Evolutionary conservation across 768 basidiomycete genomes (phyloP).

Genomic region (Lyophyllum shimeji): DNA sequence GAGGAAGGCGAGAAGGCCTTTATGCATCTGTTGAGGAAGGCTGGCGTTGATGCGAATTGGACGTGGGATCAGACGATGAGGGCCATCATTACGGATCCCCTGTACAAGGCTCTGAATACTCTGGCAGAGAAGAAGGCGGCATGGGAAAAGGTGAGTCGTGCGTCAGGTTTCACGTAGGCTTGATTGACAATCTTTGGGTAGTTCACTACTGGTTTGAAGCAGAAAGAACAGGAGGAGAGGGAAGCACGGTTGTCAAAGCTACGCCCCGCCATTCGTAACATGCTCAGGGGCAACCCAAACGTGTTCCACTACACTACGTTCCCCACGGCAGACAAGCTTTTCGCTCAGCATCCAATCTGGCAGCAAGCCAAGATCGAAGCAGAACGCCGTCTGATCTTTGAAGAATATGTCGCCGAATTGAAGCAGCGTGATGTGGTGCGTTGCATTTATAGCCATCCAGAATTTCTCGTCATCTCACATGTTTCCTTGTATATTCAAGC

Average conservation of each 20-base stretch:
- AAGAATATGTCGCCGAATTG: conserved; percentile 86
- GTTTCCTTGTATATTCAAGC: conserved; percentile 42
- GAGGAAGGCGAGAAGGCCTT: conserved; percentile 97
- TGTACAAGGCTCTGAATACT: conserved; percentile 92
- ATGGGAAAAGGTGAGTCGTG: conserved; percentile 80
- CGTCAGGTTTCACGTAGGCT: background rate
- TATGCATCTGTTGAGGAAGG: conserved; percentile 83
- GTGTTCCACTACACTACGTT: conserved; percentile 94
- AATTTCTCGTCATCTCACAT: background rate
- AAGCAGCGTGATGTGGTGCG: conserved; percentile 88
- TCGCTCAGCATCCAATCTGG: conserved; percentile 90
- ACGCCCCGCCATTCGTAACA: conserved; percentile 82
- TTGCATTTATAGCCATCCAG: conserved; percentile 12
- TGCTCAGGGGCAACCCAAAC: conserved; percentile 84
- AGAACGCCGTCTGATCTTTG: conserved; percentile 85
- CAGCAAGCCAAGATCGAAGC: conserved; percentile 80
- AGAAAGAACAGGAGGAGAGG: conserved; percentile 83
- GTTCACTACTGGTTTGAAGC: conserved; percentile 77
- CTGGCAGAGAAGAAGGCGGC: conserved; percentile 92
- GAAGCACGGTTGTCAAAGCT: conserved; percentile 82
- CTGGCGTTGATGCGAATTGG: conserved; percentile 89
- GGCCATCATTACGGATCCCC: conserved; percentile 95
- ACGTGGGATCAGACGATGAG: conserved; percentile 99
- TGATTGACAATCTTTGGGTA: conserved; percentile 26
- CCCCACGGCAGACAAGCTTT: conserved; percentile 82